Evolutionary conservation across 352 stramenopile species (phyloP).

Genomic region (Pythium aquatile): DNA sequence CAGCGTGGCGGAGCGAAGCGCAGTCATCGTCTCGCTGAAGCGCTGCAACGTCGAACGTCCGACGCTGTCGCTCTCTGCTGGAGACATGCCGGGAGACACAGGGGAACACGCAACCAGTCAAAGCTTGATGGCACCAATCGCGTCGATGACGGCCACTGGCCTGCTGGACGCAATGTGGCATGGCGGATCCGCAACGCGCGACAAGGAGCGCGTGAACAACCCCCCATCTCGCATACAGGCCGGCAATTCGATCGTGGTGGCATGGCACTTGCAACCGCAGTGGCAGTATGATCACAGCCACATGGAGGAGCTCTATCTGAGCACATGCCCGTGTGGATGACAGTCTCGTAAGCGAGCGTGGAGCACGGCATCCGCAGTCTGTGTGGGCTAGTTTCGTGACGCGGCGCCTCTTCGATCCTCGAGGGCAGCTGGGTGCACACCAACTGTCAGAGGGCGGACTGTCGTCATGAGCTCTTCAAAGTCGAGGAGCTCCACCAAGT

Average conservation of each 20-base stretch:
- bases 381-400: neutral
- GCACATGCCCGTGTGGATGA: no score
- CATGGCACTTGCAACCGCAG: neutral
- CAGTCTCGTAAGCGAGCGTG: neutral
- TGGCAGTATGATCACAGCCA: neutral
- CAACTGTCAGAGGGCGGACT: neutral
- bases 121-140: neutral
- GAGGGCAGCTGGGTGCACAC: neutral
- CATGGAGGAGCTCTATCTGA: neutral
- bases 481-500: neutral
- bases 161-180: neutral
- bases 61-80: neutral
- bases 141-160: neutral
- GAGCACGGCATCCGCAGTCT: neutral
- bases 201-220: neutral
- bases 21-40: neutral
- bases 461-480: neutral
- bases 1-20: neutral
- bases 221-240: neutral
- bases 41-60: neutral
- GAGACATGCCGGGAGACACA: neutral
- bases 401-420: constrained; percentile 2
- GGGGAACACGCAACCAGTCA: constrained; percentile 2
- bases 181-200: neutral
- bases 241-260: no score